Percentiles rank a stretch among this genome's conserved stretches.
Evolutionary conservation across 768 basidiomycete genomes (phyloP).

Genomic region (Hypholoma fasciculare): DNA sequence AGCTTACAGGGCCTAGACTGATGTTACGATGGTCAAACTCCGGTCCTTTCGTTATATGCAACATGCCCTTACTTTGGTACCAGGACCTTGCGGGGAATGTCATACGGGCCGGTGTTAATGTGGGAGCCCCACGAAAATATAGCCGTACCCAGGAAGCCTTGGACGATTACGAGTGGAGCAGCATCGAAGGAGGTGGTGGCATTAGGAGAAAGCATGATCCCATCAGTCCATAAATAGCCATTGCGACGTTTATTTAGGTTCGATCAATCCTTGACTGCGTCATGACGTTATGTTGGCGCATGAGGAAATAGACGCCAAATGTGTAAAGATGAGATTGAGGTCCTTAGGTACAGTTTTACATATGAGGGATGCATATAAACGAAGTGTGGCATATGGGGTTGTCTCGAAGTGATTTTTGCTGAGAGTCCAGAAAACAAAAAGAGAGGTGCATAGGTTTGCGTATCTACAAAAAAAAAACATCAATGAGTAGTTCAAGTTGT

Average conservation of each 20-base stretch:
- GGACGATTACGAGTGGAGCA: constrained; percentile 38
- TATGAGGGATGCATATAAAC: not conserved
- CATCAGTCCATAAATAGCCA: not conserved
- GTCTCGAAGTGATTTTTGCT: not conserved
- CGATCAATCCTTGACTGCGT: not conserved
- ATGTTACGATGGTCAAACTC: not conserved
- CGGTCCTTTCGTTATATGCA: not conserved
- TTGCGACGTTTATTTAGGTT: not conserved
- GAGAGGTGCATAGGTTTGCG: not conserved
- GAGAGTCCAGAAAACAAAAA: not conserved
- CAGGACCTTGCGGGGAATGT: constrained; percentile 5
- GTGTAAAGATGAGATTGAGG: not conserved
- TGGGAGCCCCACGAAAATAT: constrained; percentile 40
- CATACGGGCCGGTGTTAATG: constrained; percentile 1
- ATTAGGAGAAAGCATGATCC: not conserved
- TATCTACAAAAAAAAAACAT: not conserved
- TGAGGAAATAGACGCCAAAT: not conserved
- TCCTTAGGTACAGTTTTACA: not conserved
- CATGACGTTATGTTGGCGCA: not conserved
- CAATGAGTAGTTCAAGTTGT: not conserved
- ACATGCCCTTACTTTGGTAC: constrained; percentile 17
- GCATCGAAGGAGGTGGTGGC: not conserved
- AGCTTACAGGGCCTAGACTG: constrained; percentile 53
- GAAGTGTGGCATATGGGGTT: not conserved
- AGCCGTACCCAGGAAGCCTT: constrained; percentile 44